These are phyloP conservation scores for Botrytis aclada DNA, from an alignment of 2,329 filamentous ascomycete species.

Conservation along the genomic window DNA sequence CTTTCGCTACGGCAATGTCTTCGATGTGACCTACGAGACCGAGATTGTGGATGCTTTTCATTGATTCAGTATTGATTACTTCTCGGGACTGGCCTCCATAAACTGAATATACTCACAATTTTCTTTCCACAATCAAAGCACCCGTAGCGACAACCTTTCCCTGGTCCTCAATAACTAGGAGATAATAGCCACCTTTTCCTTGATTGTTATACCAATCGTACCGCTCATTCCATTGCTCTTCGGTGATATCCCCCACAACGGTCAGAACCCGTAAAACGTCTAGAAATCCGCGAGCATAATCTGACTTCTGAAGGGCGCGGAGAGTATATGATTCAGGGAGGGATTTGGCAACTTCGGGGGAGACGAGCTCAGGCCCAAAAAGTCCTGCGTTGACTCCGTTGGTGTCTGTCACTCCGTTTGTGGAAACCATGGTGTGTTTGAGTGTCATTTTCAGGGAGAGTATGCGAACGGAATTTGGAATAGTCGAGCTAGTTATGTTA, in stretches of 20 bases:
- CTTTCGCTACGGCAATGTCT: slow-evolving; percentile 91
- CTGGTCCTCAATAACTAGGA: slow-evolving; percentile 75
- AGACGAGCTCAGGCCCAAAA: slow-evolving; percentile 76
- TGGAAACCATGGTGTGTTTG: background rate
- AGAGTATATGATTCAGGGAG: slow-evolving; percentile 81
- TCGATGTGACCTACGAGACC: slow-evolving; percentile 92
- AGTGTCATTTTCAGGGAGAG: background rate
- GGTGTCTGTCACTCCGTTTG: slow-evolving; percentile 37
- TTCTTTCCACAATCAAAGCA: slow-evolving; percentile 85
- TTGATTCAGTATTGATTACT: slow-evolving; percentile 22
- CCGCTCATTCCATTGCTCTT: slow-evolving; percentile 71
- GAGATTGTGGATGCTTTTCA: slow-evolving; percentile 68
- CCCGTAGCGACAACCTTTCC: slow-evolving; percentile 80
- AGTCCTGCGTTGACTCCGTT: slow-evolving; percentile 53
- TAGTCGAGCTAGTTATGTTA: background rate
- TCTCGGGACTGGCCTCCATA: background rate
- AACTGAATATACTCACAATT: slow-evolving; percentile 64
- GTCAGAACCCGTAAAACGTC: slow-evolving; percentile 90
- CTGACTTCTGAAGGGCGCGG: slow-evolving; percentile 72
- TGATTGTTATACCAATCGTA: slow-evolving; percentile 75
- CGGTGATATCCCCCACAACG: slow-evolving; percentile 81
- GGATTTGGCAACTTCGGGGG: slow-evolving; percentile 64
- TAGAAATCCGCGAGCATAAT: slow-evolving; percentile 81
- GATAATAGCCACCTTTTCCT: slow-evolving; percentile 71
- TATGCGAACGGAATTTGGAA: background rate